These are phyloP conservation scores for Annulohypoxylon stygium DNA, from an alignment of 495 filamentous ascomycete species.

Conservation along the genomic window DNA sequence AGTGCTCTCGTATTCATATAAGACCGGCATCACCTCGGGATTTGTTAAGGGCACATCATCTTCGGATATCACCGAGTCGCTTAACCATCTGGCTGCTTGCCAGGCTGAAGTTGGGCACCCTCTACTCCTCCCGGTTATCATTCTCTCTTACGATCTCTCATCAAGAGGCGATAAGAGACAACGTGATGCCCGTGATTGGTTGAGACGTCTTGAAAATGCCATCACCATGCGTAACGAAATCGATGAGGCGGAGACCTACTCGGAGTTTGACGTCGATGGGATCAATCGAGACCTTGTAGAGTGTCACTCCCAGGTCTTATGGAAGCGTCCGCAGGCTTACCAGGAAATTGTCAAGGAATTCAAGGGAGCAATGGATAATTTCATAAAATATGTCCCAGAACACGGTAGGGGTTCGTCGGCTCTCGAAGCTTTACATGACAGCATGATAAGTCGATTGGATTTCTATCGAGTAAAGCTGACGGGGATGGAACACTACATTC, in stretches of 20 bases:
- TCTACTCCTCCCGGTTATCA: slow-evolving; percentile 66
- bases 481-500: slow-evolving; percentile 68
- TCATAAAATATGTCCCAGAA: slow-evolving; percentile 48
- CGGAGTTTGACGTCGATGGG: slow-evolving; percentile 65
- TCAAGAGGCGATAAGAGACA: slow-evolving; percentile 65
- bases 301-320: slow-evolving; percentile 68
- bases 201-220: slow-evolving; percentile 68
- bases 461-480: slow-evolving; percentile 67
- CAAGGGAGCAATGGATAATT: slow-evolving; percentile 57
- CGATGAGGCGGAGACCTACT: slow-evolving; percentile 62
- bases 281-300: slow-evolving; percentile 70
- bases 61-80: slow-evolving; percentile 60
- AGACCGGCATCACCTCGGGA: slow-evolving; percentile 63
- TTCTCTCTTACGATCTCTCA: slow-evolving; percentile 65
- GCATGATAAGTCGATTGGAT: slow-evolving; percentile 62
- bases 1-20: slow-evolving; percentile 67
- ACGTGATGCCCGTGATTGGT: slow-evolving; percentile 68
- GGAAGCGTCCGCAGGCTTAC: slow-evolving; percentile 70
- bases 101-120: slow-evolving; percentile 62
- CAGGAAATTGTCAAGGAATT: slow-evolving; percentile 64
- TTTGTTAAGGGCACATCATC: slow-evolving; percentile 67
- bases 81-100: slow-evolving; percentile 62
- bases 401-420: slow-evolving; percentile 34
- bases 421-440: slow-evolving; percentile 57
- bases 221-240: slow-evolving; percentile 68